Conservation (phyloP, 805 yeast species). For the Brettanomyces naardenensis region DNA sequence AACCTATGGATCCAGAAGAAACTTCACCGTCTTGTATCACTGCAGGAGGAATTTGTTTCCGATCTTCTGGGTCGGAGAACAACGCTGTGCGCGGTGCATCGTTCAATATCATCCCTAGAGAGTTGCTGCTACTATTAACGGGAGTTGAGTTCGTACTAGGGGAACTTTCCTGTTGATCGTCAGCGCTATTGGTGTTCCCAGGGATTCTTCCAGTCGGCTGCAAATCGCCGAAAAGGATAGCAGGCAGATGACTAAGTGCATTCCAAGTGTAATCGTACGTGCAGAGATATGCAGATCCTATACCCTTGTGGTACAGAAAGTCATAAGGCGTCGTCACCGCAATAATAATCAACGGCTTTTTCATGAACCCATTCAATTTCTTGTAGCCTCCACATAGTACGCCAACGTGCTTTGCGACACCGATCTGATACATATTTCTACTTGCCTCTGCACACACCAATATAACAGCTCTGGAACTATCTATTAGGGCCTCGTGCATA, state of each 20-base stretch:
- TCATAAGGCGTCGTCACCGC: constrained; percentile 60
- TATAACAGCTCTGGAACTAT: constrained; percentile 42
- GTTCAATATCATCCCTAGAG: constrained; percentile 2
- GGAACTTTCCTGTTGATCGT: constrained; percentile 4
- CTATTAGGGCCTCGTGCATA: constrained; percentile 46
- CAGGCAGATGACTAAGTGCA: constrained; percentile 41
- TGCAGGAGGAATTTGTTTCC: background rate
- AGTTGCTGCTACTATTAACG: background rate
- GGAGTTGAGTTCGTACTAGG: constrained; percentile 1
- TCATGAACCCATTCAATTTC: constrained; percentile 27
- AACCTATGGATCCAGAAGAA: background rate
- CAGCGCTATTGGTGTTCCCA: constrained; percentile 21
- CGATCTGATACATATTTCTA: constrained; percentile 53
- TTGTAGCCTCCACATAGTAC: constrained; percentile 40
- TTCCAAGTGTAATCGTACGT: constrained; percentile 52
- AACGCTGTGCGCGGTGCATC: background rate
- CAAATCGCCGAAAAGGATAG: constrained; percentile 47
- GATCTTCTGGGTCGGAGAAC: background rate
- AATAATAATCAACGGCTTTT: constrained; percentile 47
- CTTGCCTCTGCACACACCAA: constrained; percentile 51
- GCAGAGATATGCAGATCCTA: constrained; percentile 51
- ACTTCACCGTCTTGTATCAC: background rate
- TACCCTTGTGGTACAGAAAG: constrained; percentile 44
- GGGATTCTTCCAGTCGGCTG: constrained; percentile 48
- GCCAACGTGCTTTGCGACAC: constrained; percentile 49